Base-by-base conservation (phyloP, 2,329 filamentous ascomycete genomes). In the Talaromyces sp. region DNA sequence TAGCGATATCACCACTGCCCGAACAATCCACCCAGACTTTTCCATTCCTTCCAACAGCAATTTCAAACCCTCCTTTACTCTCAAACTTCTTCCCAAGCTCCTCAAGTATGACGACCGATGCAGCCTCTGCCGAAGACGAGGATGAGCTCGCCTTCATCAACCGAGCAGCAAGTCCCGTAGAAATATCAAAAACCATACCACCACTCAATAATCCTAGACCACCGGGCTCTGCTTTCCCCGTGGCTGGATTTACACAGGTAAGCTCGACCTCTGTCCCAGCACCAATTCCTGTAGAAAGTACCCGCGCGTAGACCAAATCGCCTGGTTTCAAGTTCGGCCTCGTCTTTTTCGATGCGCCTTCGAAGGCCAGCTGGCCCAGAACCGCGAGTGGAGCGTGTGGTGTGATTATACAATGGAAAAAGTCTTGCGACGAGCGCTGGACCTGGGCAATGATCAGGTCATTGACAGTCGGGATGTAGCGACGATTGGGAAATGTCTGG, bases 371-470 rank as follows among this genome's bases (percentile, higher is more conserved):
- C 70, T 96, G 91, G 0, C 91, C 92, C 0, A 98, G 87, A 19
- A 91, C 82, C 0, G 91, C 92, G 66, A 80, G 78, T 0, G 84
- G 79, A 6, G 84, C 85, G 72, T 87, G 81, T 9, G 85, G 84
- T 33, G 91, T 90, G 62, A 98, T 84, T 70, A 85, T 84, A 76
- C 93, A 93, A 77, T 90, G 89, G 83, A 91, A 97, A 75, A 86
- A 85, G 71, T 98, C 95, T 65, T 84, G 83, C 60, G 88, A 85
- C 63, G 88, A 89, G 76, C 89, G 90, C 73, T 91, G 87, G 70
- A 98, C 84, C 69, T 91, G 93, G 66, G 92, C 93, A 74, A 99
- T 91, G 69, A 98, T 89, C 57, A 96, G 87, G 77, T 99, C 95
- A 74, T 90, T 89, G n/a, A 85, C 81, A 19, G 87, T 85, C 13